These are phyloP conservation scores for Aureobasidium melanogenum DNA, from an alignment of 2,329 filamentous ascomycete species.

Conservation along the genomic window DNA sequence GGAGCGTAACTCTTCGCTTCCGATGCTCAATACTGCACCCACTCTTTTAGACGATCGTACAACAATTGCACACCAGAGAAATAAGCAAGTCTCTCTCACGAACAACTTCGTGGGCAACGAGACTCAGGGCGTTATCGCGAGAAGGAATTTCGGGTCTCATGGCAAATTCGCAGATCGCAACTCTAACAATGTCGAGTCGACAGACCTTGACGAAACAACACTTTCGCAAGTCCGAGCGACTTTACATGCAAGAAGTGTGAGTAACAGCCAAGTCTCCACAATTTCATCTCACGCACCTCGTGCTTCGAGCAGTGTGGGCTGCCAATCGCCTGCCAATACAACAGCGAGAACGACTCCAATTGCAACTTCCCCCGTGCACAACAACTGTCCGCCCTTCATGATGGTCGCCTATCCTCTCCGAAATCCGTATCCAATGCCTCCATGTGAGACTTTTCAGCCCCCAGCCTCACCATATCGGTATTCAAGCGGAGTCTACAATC, in stretches of 20 bases:
- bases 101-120: not conserved
- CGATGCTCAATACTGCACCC: not conserved
- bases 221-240: constrained; percentile 52
- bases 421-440: constrained; percentile 24
- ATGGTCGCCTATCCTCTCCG: not conserved
- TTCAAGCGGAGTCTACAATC: not conserved
- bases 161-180: not conserved
- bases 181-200: not conserved
- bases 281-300: constrained; percentile 4
- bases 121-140: not conserved
- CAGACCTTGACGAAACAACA: constrained; percentile 50
- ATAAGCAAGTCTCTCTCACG: not conserved
- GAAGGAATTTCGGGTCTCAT: not conserved
- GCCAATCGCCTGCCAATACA: constrained; percentile 21
- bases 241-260: constrained; percentile 10
- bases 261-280: not conserved
- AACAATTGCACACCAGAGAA: not conserved
- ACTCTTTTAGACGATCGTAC: not conserved
- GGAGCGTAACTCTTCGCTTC: not conserved
- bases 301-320: constrained; percentile 10
- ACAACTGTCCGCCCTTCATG: constrained; percentile 17
- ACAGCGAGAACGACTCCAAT: constrained; percentile 42
- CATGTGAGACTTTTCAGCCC: constrained; percentile 43
- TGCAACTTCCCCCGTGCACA: constrained; percentile 31
- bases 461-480: constrained; percentile 48